A percentile compares a stretch with the other conserved stretches of the same genome.
Conservation (phyloP, 805 yeast genomes). For the Kurtzmaniella fragi region DNA sequence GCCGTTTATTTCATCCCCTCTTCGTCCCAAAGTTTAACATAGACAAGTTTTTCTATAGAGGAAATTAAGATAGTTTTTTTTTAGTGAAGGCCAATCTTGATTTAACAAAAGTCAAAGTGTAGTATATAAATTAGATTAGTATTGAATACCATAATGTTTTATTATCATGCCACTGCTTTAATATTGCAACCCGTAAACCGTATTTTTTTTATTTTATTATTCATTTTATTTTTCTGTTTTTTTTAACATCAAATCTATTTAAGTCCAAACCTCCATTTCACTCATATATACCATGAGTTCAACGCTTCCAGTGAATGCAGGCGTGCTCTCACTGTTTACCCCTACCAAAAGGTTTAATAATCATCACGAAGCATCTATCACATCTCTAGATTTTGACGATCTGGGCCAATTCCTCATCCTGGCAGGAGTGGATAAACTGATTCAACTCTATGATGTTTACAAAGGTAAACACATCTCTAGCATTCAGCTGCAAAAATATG, state of each 20-base stretch:
- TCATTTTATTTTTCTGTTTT: not conserved
- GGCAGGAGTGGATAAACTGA: conserved; percentile 74
- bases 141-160: too few relatives aligned
- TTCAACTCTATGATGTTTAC: conserved; percentile 74
- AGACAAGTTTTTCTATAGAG: too few relatives aligned
- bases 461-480: conserved; percentile 67
- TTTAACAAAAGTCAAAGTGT: too few relatives aligned
- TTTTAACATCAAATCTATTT: not conserved
- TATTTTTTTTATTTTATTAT: not conserved
- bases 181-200: too few relatives aligned
- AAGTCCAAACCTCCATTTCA: not conserved
- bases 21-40: not conserved
- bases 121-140: too few relatives aligned
- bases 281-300: conserved; percentile 12
- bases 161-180: too few relatives aligned
- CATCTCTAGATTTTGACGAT: conserved; percentile 76
- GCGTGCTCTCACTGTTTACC: conserved; percentile 21
- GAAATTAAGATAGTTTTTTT: too few relatives aligned
- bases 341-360: conserved; percentile 47
- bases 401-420: conserved; percentile 74
- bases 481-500: conserved; percentile 83
- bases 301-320: conserved; percentile 21
- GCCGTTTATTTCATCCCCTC: not conserved
- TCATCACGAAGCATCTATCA: conserved; percentile 51
- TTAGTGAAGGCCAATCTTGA: too few relatives aligned